Evolutionary conservation across 2,329 filamentous ascomycete species (phyloP), one percentile per base, ranked within the genome.

Genomic region (Zymoseptoria passerinii): DNA sequence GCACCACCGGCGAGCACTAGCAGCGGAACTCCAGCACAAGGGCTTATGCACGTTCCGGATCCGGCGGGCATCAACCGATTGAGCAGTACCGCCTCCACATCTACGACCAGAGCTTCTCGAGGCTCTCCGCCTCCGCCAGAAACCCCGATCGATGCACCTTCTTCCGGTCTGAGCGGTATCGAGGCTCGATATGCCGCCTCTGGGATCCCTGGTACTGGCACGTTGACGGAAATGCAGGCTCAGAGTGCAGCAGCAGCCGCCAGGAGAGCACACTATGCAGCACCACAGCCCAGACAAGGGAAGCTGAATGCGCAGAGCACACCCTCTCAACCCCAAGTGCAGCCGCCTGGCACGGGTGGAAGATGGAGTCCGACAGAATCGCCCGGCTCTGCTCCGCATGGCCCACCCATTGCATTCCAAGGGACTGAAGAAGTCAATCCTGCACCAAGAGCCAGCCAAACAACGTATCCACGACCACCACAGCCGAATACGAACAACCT

Each of bases 301-400:
- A 73, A 76, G 50, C 74, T 75, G 58, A 61, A 63, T 50, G 54
- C 62, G 52, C 59, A 62, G 27, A 29, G 20, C 52, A 51, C 49
- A 23, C 59, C 61, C 53, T 28, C 59, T 64, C 67, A 69, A 64
- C 58, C 67, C 70, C 65, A 63, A 29, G 65, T 67, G 63, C 74
- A 73, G 59, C 73, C 74, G 59, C 73, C 74, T 52, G 78, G 73
- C 29, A 71, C 76, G 44, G 71, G 80, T 27, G 82, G 92, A 52
- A 92, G 92, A 28, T 97, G 92, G 94, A 97, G 92, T 8, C 94
- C 94, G 0, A 97, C 94, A 2, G 94, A 99, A 72, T 82, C 86
- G 58, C 91, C 92, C 1, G 91, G 90, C 29, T 87, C 86, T 61
- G 87, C 91, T 55, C 90, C 90, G 4, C 90, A 96, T 75, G 92